phyloP scores from a whole-genome alignment of 2,329 filamentous ascomycete genomes.

The Thermoascus crustaceus region DNA sequence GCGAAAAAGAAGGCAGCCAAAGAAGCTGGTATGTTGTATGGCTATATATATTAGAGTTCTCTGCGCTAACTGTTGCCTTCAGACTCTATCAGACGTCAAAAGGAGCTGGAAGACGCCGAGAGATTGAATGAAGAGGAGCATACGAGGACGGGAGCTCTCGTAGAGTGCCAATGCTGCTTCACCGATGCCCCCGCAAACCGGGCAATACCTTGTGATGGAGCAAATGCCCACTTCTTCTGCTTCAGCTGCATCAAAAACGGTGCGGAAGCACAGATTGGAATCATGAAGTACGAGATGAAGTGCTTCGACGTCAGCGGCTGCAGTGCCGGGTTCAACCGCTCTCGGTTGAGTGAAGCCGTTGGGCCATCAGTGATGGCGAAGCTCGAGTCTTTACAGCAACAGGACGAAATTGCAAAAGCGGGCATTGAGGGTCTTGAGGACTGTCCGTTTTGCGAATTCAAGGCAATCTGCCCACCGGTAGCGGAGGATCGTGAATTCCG shows the following conservation, averaged over 20 bases:
- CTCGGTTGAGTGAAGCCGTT: conserved; percentile 51
- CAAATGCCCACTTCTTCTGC: conserved; percentile 60
- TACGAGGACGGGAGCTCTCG: conserved; percentile 43
- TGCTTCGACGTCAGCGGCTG: conserved; percentile 68
- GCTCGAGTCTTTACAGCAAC: conserved; percentile 63
- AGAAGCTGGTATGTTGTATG: conserved; percentile 10
- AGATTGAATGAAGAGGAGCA: conserved; percentile 29
- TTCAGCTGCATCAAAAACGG: conserved; percentile 54
- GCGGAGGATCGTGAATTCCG: conserved; percentile 64
- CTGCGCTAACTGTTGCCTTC: neutral
- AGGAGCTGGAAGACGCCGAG: conserved; percentile 21
- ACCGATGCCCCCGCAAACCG: conserved; percentile 57
- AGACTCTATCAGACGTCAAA: conserved; percentile 10
- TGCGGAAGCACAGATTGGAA: conserved; percentile 61
- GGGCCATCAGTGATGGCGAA: conserved; percentile 51
- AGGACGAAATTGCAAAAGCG: conserved; percentile 60
- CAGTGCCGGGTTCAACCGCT: conserved; percentile 49
- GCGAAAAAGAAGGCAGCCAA: conserved; percentile 18
- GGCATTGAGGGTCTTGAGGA: conserved; percentile 63
- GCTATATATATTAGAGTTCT: neutral
- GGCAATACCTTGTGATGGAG: conserved; percentile 59
- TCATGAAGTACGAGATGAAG: conserved; percentile 56
- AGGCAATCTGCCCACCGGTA: conserved; percentile 61
- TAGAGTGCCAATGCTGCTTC: conserved; percentile 69
- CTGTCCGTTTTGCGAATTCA: conserved; percentile 78